Conservation (phyloP, 2,329 filamentous ascomycete species). For the Pseudogymnoascus sp. region DNA sequence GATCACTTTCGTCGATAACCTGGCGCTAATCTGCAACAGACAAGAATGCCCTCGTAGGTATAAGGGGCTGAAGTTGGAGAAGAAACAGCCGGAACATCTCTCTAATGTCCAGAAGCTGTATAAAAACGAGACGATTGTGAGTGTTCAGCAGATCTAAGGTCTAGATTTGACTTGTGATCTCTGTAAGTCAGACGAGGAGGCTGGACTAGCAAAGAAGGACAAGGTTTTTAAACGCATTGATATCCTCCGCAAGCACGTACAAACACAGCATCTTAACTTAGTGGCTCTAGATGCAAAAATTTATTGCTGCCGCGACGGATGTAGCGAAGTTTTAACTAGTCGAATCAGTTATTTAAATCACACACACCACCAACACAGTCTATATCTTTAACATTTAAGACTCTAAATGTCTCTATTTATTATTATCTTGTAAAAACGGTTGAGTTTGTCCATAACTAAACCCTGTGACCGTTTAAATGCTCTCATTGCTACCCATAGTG, state of each 20-base stretch:
- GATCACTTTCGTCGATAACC: conserved; percentile 16
- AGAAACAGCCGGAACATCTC: not conserved
- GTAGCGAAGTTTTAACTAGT: not conserved
- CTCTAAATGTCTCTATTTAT: not conserved
- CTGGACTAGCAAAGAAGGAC: conserved; percentile 10
- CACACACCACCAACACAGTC: not conserved
- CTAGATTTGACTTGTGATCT: not conserved
- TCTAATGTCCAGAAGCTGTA: not conserved
- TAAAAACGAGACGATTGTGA: not conserved
- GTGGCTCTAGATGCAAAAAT: not conserved
- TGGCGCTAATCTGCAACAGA: conserved; percentile 16
- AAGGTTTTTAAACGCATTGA: conserved; percentile 10
- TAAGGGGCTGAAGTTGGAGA: conserved; percentile 10
- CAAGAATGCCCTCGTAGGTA: conserved; percentile 18
- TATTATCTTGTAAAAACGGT: not conserved
- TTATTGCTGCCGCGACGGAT: not conserved
- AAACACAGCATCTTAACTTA: conserved; percentile 1
- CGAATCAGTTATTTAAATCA: conserved; percentile 8
- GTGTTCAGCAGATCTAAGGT: not conserved
- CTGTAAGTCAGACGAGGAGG: conserved; percentile 10
- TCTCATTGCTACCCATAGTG: no score
- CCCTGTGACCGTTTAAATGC: no score
- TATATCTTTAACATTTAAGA: not conserved
- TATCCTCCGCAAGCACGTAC: conserved; percentile 10
- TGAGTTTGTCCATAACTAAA: not conserved